Base-by-base conservation (phyloP, 495 filamentous ascomycete genomes). In the Aspergillus olivimuriae region DNA sequence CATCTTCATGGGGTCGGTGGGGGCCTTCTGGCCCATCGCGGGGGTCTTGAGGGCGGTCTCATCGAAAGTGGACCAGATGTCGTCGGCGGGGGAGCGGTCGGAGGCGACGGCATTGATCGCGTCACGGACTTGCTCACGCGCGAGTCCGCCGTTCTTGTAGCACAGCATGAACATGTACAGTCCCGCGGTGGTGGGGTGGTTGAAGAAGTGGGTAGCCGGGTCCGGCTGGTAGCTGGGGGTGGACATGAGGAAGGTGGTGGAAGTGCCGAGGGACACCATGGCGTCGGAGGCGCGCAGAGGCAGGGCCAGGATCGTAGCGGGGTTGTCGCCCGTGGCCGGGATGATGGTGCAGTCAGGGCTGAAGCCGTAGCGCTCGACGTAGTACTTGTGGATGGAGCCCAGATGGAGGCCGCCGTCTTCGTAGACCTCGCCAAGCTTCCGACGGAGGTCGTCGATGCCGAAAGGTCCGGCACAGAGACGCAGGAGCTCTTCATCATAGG, bases 91-190 rank as follows among this genome's bases (percentile, higher is more conserved):
- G 5, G 59, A 41, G 17, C 56, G 58, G 10, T 67, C 61, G 21
- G 56, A 51, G 0, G 72, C 60, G 51, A 65, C 51, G 60, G 52
- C 63, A 48, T 78, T 77, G 52, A 82, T 67, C 12, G 72, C 73
- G 57, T 98, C 86, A 22, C 91, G 83, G 43, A 95, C 76, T 37
- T 85, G 78, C 59, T 98, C 92, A 34, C 92, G 86, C 0, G 92
- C 92, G 0, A 97, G 77, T 1, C 87, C 87, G 46, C 92, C 92
- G 68, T 98, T 98, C 65, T 96, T 96, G 73, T 97, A 98, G 72
- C 92, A 98, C 21, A 98, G 83, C 92, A 98, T 98, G 66, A 98
- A 98, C 90, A 98, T 89, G 67, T 88, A 87, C 32, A 91, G 72
- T 3, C 83, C 83, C 4, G 80, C 67, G 0, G 84, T 89, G 22